Evolutionary conservation across 345 rosid species (phyloP), one percentile per base, ranked within the genome.

Genomic region (Geranium rotundifolium): DNA sequence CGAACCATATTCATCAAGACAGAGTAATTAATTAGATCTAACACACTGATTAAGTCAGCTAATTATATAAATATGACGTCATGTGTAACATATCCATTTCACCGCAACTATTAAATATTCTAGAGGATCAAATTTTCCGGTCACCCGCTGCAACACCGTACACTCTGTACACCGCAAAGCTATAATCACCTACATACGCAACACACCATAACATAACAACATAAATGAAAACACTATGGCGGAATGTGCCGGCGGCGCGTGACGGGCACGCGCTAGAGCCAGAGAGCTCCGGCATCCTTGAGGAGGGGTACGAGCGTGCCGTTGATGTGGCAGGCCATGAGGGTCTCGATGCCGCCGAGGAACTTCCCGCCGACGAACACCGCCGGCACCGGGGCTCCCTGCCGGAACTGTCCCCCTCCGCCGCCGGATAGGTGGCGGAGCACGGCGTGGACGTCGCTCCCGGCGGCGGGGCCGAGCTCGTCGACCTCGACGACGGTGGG

Each of bases 261-360:
- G 60, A 17, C 0, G 6, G 10, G 34, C 83, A 77, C 89, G 62
- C 89, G 98, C 98, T 97, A 92, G 59, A 92, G 96, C 85, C n/a
- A n/a, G n/a, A n/a, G n/a, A n/a, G n/a, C n/a, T n/a, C n/a, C n/a
- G n/a, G n/a, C n/a, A n/a, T n/a, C 85, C 75, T 87, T 92, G 58
- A 92, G 95, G 58, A 90, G 88, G 59, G 97, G 97, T 17, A 92
- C 86, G 39, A 92, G 71, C 2, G 91, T 81, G 16, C 96, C 97
- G 29, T 87, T 89, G 64, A 90, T 92, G 71, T 92, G 99, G 56
- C 88, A 83, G 54, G 91, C 91, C 99, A 92, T 83, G 63, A 92
- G 93, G 13, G 83, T 79, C 74, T 92, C 97, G 66, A 92, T 75
- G 17, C 96, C 85, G 5, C 99, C 99, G 0, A 92, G 77, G 73